A percentile compares a stretch with the other conserved stretches of the same genome.
These are phyloP conservation scores for Podosphaera aphanis DNA, from an alignment of 2,329 filamentous ascomycete species.

Conservation along the genomic window DNA sequence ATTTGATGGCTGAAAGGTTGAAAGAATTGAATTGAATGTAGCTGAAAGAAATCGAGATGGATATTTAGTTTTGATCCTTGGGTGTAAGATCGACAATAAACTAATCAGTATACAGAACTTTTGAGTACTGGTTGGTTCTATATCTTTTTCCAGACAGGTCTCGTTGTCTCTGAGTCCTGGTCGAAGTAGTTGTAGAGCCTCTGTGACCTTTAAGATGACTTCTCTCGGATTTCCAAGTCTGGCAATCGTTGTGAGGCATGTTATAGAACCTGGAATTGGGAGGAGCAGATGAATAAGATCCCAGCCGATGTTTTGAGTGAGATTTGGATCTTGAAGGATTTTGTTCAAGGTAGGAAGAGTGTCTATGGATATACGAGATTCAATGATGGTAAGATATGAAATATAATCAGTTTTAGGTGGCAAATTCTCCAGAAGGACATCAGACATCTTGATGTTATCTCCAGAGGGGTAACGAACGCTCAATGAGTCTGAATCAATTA, in stretches of 20 bases:
- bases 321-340: constrained; percentile 40
- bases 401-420: constrained; percentile 38
- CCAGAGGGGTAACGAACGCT: background rate
- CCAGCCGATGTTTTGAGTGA: constrained; percentile 64
- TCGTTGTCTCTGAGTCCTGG: constrained; percentile 18
- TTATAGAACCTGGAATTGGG: constrained; percentile 40
- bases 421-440: constrained; percentile 14
- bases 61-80: constrained; percentile 50
- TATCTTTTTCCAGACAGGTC: constrained; percentile 6
- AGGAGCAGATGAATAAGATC: constrained; percentile 58
- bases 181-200: constrained; percentile 38
- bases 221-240: constrained; percentile 59
- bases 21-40: constrained; percentile 48
- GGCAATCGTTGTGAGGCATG: constrained; percentile 51
- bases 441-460: constrained; percentile 6
- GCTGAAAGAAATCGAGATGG: constrained; percentile 59
- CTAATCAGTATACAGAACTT: constrained; percentile 48
- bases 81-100: constrained; percentile 50
- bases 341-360: constrained; percentile 44
- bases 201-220: constrained; percentile 59
- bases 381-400: constrained; percentile 57
- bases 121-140: constrained; percentile 11
- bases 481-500: background rate
- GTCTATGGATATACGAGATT: constrained; percentile 45
- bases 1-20: constrained; percentile 37